Evolutionary conservation across 306 rosid genomes (phyloP).

Genomic region (Ammopiptanthus mongolicus): DNA sequence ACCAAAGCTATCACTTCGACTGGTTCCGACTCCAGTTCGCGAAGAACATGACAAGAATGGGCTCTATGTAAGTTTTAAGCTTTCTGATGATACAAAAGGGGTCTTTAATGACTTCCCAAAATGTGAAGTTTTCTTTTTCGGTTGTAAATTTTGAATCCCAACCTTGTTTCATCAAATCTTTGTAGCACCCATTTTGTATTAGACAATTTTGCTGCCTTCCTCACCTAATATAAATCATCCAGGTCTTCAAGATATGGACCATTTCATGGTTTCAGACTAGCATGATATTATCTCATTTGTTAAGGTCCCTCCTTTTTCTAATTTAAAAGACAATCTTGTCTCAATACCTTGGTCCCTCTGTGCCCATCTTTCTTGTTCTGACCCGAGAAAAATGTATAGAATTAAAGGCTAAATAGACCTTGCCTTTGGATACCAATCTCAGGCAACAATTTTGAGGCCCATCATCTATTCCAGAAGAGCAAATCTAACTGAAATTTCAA

Average conservation of each 20-base stretch:
- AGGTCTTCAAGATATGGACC: too few relatives aligned
- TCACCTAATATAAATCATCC: too few relatives aligned
- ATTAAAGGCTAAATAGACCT: slow-evolving; percentile 73
- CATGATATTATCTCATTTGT: slow-evolving; percentile 30
- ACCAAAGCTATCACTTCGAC: too few relatives aligned
- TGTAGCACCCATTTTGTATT: slow-evolving; percentile 17
- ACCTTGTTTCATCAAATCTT: slow-evolving; percentile 21
- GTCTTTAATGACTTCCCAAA: slow-evolving; percentile 24
- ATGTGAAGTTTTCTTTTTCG: slow-evolving; percentile 3
- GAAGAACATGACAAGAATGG: too few relatives aligned
- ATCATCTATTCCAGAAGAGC: slow-evolving; percentile 91
- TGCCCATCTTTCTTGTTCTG: slow-evolving; percentile 37
- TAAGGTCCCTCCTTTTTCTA: slow-evolving; percentile 25
- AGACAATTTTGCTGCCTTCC: slow-evolving; percentile 15
- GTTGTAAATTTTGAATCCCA: neutral
- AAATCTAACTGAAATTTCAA: slow-evolving; percentile 86
- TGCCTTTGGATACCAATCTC: slow-evolving; percentile 76
- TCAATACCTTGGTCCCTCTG: neutral
- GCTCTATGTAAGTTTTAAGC: too few relatives aligned
- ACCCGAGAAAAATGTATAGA: slow-evolving; percentile 51
- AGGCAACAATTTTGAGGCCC: slow-evolving; percentile 74
- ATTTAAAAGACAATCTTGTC: slow-evolving; percentile 15
- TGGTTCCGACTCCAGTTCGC: too few relatives aligned
- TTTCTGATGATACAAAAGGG: slow-evolving; percentile 14
- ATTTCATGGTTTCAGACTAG: too few relatives aligned